Evolutionary conservation across 164 flowering plant genomes (phyloP).

Genomic region (Brasenia schreberi): DNA sequence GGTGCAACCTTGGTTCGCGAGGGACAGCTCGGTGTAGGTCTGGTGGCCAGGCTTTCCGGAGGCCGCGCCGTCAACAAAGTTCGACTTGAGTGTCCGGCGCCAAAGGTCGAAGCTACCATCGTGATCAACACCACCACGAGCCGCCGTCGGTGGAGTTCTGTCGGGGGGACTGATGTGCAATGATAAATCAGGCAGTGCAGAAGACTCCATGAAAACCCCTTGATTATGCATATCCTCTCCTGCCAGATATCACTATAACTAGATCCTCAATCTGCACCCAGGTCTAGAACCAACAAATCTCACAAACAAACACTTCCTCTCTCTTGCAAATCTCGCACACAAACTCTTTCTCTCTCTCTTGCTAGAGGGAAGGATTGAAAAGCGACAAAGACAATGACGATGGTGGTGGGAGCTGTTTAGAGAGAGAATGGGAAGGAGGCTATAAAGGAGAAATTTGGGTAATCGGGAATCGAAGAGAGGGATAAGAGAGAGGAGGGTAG

Average conservation of each 20-base stretch:
- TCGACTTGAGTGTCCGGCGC: slow-evolving; percentile 10
- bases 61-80: not conserved
- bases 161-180: slow-evolving; percentile 56
- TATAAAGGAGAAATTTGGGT: not conserved
- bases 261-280: not conserved
- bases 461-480: slow-evolving; percentile 3
- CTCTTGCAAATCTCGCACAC: slow-evolving; percentile 20
- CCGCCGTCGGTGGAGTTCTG: slow-evolving; percentile 1
- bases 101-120: slow-evolving; percentile 12
- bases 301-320: not conserved
- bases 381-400: not conserved
- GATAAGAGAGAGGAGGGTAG: slow-evolving; percentile 6
- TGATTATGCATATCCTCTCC: slow-evolving; percentile 22
- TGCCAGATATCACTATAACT: not conserved
- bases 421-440: slow-evolving; percentile 2
- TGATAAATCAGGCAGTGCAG: slow-evolving; percentile 45
- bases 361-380: slow-evolving; percentile 9
- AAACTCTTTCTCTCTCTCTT: slow-evolving; percentile 6
- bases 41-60: not conserved
- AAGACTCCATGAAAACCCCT: slow-evolving; percentile 28
- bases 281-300: too few species aligned
- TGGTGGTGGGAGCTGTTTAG: not conserved
- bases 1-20: slow-evolving; percentile 17
- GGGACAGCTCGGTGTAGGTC: slow-evolving; percentile 33
- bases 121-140: slow-evolving; percentile 1